Evolutionary conservation across 257 asterid species (phyloP), one percentile per base, ranked within the genome.

Genomic region (Solanum commersonii): DNA sequence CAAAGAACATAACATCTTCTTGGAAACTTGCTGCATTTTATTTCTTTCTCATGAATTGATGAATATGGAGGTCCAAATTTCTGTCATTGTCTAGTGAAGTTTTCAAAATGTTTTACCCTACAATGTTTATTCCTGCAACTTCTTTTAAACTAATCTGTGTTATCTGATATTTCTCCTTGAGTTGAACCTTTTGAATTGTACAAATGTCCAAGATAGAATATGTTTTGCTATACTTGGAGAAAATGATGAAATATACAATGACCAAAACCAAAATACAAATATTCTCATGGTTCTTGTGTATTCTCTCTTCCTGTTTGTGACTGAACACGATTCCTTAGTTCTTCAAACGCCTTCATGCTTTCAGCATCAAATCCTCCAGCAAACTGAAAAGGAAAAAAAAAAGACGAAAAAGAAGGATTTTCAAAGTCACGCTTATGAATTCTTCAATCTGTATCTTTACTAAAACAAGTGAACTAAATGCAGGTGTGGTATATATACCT

Each of bases 291-390:
- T 88, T 88, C 94, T 72, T 90, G 92, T 46, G 89, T 90, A 74
- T 68, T 88, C 42, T 89, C 96, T 87, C 91, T 94, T 88, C 94
- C 88, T 78, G 90, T 89, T 89, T 94, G 93, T 31, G 93, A 63
- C 38, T 84, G 90, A 83, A 97, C 95, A 6, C 97, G 90, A 90
- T 97, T 94, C 92, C 99, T 94, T 83, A 97, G 92, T 90, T 96
- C 99, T 94, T 96, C 99, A 86, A 97, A 97, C 29, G 98, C 98
- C 92, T 94, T 94, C 99, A 97, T 97, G 91, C 99, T 97, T 87
- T 96, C 99, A 25, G 97, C 96, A 87, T 97, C 99, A 87, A 97
- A 97, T 31, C 99, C 99, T 92, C 99, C 99, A 35, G 98, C 98
- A 90, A 97, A 97, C 99, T 97, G 95, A 90, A 86, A 56, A 44